Percentiles rank a stretch among this genome's conserved stretches.
These are phyloP conservation scores for Acanthamoeba culbertsoni DNA, from an alignment of 208 protist species.

Conservation along the genomic window DNA sequence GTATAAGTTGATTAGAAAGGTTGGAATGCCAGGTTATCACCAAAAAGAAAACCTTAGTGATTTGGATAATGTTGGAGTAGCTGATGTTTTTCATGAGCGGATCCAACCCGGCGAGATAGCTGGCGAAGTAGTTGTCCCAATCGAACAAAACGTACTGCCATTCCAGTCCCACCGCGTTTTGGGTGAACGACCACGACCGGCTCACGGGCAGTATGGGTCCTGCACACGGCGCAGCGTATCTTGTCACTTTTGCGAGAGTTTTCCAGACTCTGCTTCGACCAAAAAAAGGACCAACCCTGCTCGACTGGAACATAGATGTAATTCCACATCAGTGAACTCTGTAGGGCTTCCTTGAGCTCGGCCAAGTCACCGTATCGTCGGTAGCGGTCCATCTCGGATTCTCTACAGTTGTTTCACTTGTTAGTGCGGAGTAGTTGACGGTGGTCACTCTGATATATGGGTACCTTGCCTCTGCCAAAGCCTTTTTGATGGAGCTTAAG, in stretches of 20 bases:
- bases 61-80: conserved; percentile 38
- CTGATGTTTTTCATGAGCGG: conserved; percentile 15
- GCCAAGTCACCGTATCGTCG: not conserved
- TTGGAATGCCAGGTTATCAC: not conserved
- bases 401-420: not conserved
- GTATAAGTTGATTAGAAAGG: not conserved
- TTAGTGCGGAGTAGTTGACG: too few species aligned
- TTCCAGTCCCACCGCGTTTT: not conserved
- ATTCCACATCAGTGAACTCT: not conserved
- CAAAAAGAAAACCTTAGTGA: not conserved
- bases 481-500: not conserved
- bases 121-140: not conserved
- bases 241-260: not conserved
- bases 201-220: not conserved
- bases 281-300: too few species aligned
- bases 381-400: not conserved
- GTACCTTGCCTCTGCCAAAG: not conserved
- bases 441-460: not conserved
- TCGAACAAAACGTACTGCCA: not conserved
- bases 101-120: not conserved
- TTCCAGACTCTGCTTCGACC: not conserved
- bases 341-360: not conserved
- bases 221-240: not conserved
- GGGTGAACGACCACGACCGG: not conserved
- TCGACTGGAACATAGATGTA: not conserved